Base-by-base conservation (phyloP, 2,329 filamentous ascomycete genomes). In the Alternaria metachromatica region DNA sequence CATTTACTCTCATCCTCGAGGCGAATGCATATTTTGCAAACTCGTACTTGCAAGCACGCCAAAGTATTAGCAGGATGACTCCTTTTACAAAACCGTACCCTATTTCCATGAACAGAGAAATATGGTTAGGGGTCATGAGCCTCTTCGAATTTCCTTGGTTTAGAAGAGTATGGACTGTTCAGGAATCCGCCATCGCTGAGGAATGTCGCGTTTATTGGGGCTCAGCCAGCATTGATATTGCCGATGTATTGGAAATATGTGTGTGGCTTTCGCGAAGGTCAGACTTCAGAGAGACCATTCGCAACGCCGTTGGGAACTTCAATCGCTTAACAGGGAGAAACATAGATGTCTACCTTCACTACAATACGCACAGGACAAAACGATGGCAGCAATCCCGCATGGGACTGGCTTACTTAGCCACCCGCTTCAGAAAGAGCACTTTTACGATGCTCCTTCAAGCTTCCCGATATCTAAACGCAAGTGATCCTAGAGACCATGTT, bases 51-150 rank as follows among this genome's bases (percentile, higher is more conserved):
- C 7, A 9, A 1, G 15, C 25, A 2, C 3, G 3, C 3, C 2
- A 13, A 2, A 28, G 0, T 0, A 0, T 2, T 0, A 1, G 0
- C 25, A 3, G 0, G 0, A 28, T 20, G 25, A 11, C 1, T 1
- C 10, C 3, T 6, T 50, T 50, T 4, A 8, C 6, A 2, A 8
- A 21, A 50, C 48, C 48, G 3, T 30, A 50, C 8, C 25, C 48
- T 10, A 10, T 50, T 4, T 5, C 0, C 1, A n/a, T 37, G 33
- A 1, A 30, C 6, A 1, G 0, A 3, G 2, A 6, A 11, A 15
- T 2, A 20, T 50, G 48, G 48, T 10, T 1, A 30, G 11, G 25
- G 4, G 26, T 50, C n/a, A 6, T 1, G 0, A 2, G 2, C 0
- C 1, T 50, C 25, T 13, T 50, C n/a, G 0, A 4, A 0, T 10